phyloP scores from a whole-genome alignment of 108 stramenopile species.

The Discostella pseudostelligera region DNA sequence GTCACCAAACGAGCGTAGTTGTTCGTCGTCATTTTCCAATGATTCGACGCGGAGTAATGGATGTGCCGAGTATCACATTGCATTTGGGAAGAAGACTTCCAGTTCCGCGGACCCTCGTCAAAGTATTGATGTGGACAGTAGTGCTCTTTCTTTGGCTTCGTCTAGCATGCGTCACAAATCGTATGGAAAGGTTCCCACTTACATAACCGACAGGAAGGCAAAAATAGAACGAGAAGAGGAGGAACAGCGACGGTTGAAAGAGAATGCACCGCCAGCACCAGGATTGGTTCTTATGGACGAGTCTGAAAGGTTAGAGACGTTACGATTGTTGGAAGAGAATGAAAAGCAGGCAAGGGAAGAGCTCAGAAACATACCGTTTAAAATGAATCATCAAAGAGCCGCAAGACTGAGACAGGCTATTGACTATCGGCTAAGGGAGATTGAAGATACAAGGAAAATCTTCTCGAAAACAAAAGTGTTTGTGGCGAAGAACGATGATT shows the following conservation, averaged over 20 bases:
- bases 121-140: slow-evolving; percentile 7
- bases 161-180: slow-evolving; percentile 29
- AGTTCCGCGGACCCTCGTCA: not conserved
- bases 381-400: slow-evolving; percentile 38
- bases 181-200: slow-evolving; percentile 42
- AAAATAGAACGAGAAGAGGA: slow-evolving; percentile 40
- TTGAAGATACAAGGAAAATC: slow-evolving; percentile 47
- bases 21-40: not conserved
- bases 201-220: slow-evolving; percentile 34
- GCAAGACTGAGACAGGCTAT: slow-evolving; percentile 33
- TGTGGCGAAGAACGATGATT: slow-evolving; percentile 21
- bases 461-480: slow-evolving; percentile 41
- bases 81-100: slow-evolving; percentile 26
- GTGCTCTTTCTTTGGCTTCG: slow-evolving; percentile 3
- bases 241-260: slow-evolving; percentile 11
- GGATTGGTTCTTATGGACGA: slow-evolving; percentile 45
- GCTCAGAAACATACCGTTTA: slow-evolving; percentile 44
- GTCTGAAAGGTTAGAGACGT: slow-evolving; percentile 35
- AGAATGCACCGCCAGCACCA: slow-evolving; percentile 38
- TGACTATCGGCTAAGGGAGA: slow-evolving; percentile 42
- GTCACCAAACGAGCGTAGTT: slow-evolving; percentile 4
- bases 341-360: slow-evolving; percentile 32
- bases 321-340: slow-evolving; percentile 40
- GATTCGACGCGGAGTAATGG: not conserved
- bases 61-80: slow-evolving; percentile 21